Evolutionary conservation across 352 stramenopile genomes (phyloP).

Genomic region (Blastocystis sp.): DNA sequence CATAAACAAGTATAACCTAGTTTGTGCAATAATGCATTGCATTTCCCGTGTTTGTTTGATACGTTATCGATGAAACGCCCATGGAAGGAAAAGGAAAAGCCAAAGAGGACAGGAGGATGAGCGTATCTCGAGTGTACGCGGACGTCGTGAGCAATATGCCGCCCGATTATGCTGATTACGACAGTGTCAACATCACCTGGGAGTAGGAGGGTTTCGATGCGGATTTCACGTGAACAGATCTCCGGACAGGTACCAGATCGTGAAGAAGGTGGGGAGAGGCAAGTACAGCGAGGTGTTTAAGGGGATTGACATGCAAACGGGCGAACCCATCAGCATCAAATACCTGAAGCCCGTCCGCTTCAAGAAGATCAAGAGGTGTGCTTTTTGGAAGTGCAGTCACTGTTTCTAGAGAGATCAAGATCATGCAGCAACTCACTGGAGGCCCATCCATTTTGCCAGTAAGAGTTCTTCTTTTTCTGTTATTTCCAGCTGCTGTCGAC

Average conservation of each 20-base stretch:
- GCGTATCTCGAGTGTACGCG: constrained; percentile 60
- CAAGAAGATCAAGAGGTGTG: constrained; percentile 93
- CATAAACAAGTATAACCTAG: not conserved
- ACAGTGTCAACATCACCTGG: constrained; percentile 25
- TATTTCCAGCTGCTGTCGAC: constrained; percentile 89
- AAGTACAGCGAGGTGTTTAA: constrained; percentile 99
- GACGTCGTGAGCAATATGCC: constrained; percentile 62
- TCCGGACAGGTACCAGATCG: constrained; percentile 86
- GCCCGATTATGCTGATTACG: constrained; percentile 48
- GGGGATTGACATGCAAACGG: constrained; percentile 91
- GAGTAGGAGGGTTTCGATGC: not conserved
- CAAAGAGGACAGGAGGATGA: not conserved
- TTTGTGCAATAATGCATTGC: not conserved
- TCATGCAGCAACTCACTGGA: constrained; percentile 96
- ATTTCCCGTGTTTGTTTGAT: not conserved
- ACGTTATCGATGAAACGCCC: not conserved
- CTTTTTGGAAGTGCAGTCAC: not conserved
- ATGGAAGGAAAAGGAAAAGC: not conserved
- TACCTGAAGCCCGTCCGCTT: constrained; percentile 99
- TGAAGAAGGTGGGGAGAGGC: constrained; percentile 95
- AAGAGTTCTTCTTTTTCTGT: not conserved
- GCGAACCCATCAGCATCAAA: constrained; percentile 96
- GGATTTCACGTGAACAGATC: constrained; percentile 5
- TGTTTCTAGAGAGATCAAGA: constrained; percentile 88
- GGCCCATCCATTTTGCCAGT: constrained; percentile 90